Base-by-base conservation (phyloP, 164 flowering plant species). In the Nymphaea thermarum region DNA sequence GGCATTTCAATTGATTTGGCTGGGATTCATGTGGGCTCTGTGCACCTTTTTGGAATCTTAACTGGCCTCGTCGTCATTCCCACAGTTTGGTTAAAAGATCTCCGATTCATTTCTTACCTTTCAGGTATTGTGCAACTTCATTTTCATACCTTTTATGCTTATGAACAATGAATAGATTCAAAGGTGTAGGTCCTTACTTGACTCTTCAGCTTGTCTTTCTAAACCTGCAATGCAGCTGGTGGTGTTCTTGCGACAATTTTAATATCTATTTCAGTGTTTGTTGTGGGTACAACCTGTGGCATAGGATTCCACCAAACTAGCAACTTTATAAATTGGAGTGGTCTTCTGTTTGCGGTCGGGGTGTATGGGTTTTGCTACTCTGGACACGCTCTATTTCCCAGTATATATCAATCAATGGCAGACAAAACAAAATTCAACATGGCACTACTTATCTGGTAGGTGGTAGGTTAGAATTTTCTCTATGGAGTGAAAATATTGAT, bases 361-460 rank as follows among this genome's bases (percentile, higher is more conserved):
- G 85, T 94, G 3, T 88, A 87, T 79, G 98, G 96, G 43, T 94
- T 83, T 75, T 91, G 98, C 79, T 87, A 77, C 68, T 80, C 97
- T 0, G 97, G 96, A 44, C 97, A 94, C 74, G 73, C 97, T 4
- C 93, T 88, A 43, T 85, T 91, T 73, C 98, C 97, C 44, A 94
- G 91, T 71, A 91, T 94, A 25, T 94, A 94, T 69, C 93, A 87
- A 65, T 91, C 96, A 15, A 94, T 94, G 98, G 83, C 96, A 43
- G 89, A 91, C 74, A 83, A 84, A 76, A 77, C 70, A 43, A 71
- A 85, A 72, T 94, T 87, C 71, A 86, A 67, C 69, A 79, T 77
- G 71, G 98, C 95, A 67, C 16, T 88, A 47, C 71, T 85, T 42
- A 68, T 78, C 71, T 77, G 91, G 98, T 94, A 84, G 17, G 70